Evolutionary conservation across 108 stramenopile genomes (phyloP).

Genomic region (Skeletonema tropicum): DNA sequence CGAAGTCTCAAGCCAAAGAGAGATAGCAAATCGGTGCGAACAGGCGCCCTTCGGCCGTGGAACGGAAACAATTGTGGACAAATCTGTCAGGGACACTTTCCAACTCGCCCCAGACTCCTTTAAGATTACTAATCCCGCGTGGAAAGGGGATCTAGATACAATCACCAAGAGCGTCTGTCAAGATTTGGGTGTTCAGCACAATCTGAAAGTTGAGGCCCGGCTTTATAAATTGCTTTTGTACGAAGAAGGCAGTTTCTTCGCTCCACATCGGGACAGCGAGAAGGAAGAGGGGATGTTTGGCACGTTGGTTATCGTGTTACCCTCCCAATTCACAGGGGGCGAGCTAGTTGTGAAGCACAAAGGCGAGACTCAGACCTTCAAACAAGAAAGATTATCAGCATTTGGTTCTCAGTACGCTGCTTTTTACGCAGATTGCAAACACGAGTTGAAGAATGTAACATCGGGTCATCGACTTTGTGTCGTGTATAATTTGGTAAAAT

Average conservation of each 20-base stretch:
- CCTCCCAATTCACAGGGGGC: constrained; percentile 23
- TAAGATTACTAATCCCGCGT: constrained; percentile 27
- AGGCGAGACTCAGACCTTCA: constrained; percentile 12
- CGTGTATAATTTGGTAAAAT: constrained; percentile 27
- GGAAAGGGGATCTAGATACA: constrained; percentile 11
- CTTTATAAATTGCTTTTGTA: constrained; percentile 51
- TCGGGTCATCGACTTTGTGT: constrained; percentile 23
- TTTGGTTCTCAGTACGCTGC: constrained; percentile 29
- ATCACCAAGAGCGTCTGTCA: constrained; percentile 13
- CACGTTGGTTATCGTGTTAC: constrained; percentile 43
- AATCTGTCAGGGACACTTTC: constrained; percentile 20
- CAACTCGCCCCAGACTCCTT: constrained; percentile 36
- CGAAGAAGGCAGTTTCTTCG: constrained; percentile 43
- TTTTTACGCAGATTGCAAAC: constrained; percentile 33
- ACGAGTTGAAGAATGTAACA: constrained; percentile 20
- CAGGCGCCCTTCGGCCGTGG: constrained; percentile 48
- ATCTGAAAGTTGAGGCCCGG: constrained; percentile 29
- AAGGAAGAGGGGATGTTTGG: constrained; percentile 56
- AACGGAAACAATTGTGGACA: constrained; percentile 33
- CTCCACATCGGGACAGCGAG: constrained; percentile 46
- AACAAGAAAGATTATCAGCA: constrained; percentile 3
- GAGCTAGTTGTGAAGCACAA: constrained; percentile 32
- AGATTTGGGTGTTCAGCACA: constrained; percentile 17
- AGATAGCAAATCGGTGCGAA: constrained; percentile 18
- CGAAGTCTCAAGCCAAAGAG: not conserved